Evolutionary conservation across 768 basidiomycete species (phyloP).

Genomic region (Hygrocybe coccinea): DNA sequence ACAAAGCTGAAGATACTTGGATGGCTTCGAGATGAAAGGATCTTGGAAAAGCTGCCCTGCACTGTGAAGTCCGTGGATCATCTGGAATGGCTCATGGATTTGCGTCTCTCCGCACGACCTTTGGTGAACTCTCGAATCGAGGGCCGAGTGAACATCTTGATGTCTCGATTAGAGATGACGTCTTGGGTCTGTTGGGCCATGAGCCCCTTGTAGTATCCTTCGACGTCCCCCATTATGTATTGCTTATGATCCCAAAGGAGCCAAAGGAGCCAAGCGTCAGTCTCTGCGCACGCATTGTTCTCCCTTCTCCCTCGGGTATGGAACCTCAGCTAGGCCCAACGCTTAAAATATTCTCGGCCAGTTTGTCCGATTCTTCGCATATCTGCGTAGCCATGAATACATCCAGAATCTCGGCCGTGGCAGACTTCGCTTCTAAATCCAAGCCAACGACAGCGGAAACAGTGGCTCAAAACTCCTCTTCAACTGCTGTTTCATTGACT

Average conservation of each 20-base stretch:
- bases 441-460: not conserved
- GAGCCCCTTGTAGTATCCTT: constrained; percentile 29
- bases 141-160: constrained; percentile 27
- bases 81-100: constrained; percentile 14
- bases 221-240: constrained; percentile 29
- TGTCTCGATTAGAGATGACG: constrained; percentile 30
- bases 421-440: not conserved
- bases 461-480: too few relatives aligned
- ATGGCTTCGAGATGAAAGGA: constrained; percentile 17
- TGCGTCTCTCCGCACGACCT: constrained; percentile 29
- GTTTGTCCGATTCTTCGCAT: not conserved
- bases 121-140: constrained; percentile 23
- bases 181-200: constrained; percentile 12
- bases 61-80: not conserved
- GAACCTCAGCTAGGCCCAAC: not conserved
- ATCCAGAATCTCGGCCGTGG: not conserved
- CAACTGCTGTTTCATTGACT: too few relatives aligned
- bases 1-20: constrained; percentile 23
- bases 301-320: not conserved
- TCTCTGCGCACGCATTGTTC: not conserved
- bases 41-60: constrained; percentile 17
- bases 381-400: not conserved
- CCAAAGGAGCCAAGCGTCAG: not conserved
- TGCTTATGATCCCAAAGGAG: constrained; percentile 14
- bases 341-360: not conserved